Base-by-base conservation (phyloP, 306 rosid genomes). In the Glycyrrhiza uralensis region DNA sequence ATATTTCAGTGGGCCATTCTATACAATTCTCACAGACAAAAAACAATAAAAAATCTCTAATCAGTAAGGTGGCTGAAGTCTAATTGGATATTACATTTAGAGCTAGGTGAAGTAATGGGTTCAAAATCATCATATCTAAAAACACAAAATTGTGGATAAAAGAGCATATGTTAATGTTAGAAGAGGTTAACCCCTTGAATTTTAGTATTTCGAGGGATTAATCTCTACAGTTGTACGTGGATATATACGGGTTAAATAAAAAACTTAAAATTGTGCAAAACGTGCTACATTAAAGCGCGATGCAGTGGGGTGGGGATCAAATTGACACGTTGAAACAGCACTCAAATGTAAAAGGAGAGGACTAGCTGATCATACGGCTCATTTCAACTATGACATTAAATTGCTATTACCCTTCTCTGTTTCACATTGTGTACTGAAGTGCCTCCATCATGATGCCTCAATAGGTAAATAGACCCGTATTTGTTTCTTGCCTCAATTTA, bases 341-440 rank as follows among this genome's bases (percentile, higher is more conserved):
- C 17, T 22, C 19, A 20, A 58, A 47, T 60, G 5, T 1, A 17
- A 59, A 59, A 36, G 5, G 24, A 74, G 38, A 66, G 32, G 63
- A 50, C 15, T 58, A 36, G 36, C 38, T 46, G 13, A 23, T 50
- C 10, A 26, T 39, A 64, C 72, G 39, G 73, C 79, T 64, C 72
- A 65, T 12, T 23, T 23, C 46, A 60, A 22, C 63, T 24, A 29
- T 32, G 69, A 22, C 71, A 76, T 45, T 66, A 29, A 66, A 66
- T 75, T 65, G 22, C 6, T 5, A 9, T 19, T 28, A 35, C 28
- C 63, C 12, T 57, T 23, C 32, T 51, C 17, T 13, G 6, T 35
- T n/a, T n/a, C n/a, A n/a, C n/a, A 23, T 29, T 12, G 20, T 10
- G 10, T 22, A 20, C 13, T 11, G 24, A 72, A 71, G 36, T 18